Conservation (phyloP, 192 early-diverging fungal species). For the Coemansia guatemalensis region DNA sequence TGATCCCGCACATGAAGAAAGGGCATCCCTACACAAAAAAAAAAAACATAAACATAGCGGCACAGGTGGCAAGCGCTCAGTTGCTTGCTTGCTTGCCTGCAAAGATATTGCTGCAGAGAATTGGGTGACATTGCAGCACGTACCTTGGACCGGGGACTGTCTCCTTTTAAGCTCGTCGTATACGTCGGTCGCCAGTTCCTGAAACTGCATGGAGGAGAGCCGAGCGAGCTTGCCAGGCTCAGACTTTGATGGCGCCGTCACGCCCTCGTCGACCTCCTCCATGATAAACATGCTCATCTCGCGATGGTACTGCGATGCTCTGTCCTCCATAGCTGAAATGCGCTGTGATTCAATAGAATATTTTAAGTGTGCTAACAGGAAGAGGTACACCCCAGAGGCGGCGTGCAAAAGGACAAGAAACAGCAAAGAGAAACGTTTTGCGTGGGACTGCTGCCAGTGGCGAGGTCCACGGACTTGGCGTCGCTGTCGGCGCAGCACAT, state of each 20-base stretch:
- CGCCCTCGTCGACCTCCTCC: constrained; percentile 46
- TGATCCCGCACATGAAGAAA: constrained; percentile 81
- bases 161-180: constrained; percentile 90
- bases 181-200: constrained; percentile 94
- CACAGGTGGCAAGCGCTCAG: neutral
- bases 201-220: constrained; percentile 81
- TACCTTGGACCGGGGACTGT: constrained; percentile 12
- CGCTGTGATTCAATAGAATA: constrained; percentile 1
- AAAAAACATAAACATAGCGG: neutral
- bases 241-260: constrained; percentile 25
- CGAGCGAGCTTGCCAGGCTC: constrained; percentile 69
- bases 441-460: too few species aligned
- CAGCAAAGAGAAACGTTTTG: neutral
- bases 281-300: constrained; percentile 52
- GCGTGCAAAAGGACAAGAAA: neutral
- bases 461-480: too few species aligned
- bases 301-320: constrained; percentile 51
- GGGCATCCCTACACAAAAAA: constrained; percentile 57
- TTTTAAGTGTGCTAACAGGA: constrained; percentile 2
- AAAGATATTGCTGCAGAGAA: too few species aligned
- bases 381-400: neutral
- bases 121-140: neutral
- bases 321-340: constrained; percentile 34
- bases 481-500: neutral
- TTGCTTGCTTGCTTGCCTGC: too few species aligned